Percentiles rank a stretch among this genome's conserved stretches.
phyloP scores from a whole-genome alignment of 176 grass and related monocot genomes.

The Chloris gayana region DNA sequence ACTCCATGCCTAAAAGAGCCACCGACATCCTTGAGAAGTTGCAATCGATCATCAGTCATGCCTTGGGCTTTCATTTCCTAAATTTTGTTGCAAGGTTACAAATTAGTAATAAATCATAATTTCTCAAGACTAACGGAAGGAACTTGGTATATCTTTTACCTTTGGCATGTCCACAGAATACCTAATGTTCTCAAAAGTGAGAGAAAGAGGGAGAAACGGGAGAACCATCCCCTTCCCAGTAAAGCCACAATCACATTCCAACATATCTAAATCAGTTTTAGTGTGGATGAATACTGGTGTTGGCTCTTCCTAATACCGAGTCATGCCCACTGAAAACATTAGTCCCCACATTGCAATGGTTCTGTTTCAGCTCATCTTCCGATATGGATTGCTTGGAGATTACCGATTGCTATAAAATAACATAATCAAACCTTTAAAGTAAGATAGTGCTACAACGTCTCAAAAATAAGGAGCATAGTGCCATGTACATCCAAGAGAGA shows the following conservation, averaged over 20 bases:
- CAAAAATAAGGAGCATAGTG: too few species aligned
- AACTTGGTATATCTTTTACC: conserved; percentile 27
- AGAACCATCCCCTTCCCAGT: conserved; percentile 18
- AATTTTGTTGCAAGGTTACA: not conserved
- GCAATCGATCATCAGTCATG: conserved; percentile 43
- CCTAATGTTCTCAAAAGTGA: conserved; percentile 49
- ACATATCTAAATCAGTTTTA: not conserved
- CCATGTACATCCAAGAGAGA: not conserved
- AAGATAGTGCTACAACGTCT: not conserved
- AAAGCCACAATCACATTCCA: not conserved
- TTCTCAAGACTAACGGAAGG: not conserved
- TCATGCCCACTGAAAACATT: not conserved
- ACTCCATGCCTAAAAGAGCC: conserved; percentile 62
- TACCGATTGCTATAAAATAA: not conserved
- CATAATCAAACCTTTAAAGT: not conserved
- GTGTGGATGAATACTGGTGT: not conserved
- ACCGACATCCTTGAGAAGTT: conserved; percentile 47
- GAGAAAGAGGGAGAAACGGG: conserved; percentile 52
- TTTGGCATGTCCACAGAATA: conserved; percentile 61
- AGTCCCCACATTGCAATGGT: not conserved
- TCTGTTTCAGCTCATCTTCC: conserved; percentile 9
- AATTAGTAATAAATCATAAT: not conserved
- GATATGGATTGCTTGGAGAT: not conserved
- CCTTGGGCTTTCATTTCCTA: conserved; percentile 56
- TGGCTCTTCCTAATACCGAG: not conserved